phyloP scores from a whole-genome alignment of 345 rosid genomes.

The Populus nigra region DNA sequence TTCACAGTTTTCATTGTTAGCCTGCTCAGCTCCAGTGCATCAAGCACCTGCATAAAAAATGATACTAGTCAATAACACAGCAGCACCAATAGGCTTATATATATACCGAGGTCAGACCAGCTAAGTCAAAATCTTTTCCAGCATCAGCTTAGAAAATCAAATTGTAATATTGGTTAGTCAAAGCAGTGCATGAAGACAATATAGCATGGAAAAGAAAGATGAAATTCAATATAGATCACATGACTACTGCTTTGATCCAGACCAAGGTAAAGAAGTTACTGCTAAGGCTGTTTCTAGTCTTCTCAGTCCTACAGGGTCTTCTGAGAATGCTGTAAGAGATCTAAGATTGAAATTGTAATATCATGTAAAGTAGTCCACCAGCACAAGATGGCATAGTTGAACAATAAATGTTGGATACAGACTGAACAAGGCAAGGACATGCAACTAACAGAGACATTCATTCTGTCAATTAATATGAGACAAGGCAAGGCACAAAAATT shows the following conservation, averaged over 20 bases:
- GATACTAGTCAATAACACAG: slow-evolving; percentile 9
- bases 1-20: slow-evolving; percentile 95
- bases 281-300: too few relatives aligned
- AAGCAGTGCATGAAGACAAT: not conserved
- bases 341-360: too few relatives aligned
- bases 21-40: slow-evolving; percentile 87
- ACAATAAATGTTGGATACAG: too few relatives aligned
- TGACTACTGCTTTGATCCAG: not conserved
- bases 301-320: too few relatives aligned
- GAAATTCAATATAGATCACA: not conserved
- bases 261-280: not conserved
- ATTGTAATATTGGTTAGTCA: not conserved
- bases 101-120: not conserved
- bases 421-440: too few relatives aligned
- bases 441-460: too few relatives aligned
- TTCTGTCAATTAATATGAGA: too few relatives aligned
- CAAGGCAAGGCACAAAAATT: too few relatives aligned
- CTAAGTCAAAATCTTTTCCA: not conserved
- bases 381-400: too few relatives aligned
- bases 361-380: too few relatives aligned
- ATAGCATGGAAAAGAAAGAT: too few relatives aligned
- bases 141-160: not conserved
- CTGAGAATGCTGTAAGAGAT: too few relatives aligned
- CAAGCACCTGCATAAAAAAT: slow-evolving; percentile 63
- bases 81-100: not conserved